These are phyloP conservation scores for Rhizopus stolonifer DNA, from an alignment of 371 early-diverging fungal genomes.

Conservation along the genomic window DNA sequence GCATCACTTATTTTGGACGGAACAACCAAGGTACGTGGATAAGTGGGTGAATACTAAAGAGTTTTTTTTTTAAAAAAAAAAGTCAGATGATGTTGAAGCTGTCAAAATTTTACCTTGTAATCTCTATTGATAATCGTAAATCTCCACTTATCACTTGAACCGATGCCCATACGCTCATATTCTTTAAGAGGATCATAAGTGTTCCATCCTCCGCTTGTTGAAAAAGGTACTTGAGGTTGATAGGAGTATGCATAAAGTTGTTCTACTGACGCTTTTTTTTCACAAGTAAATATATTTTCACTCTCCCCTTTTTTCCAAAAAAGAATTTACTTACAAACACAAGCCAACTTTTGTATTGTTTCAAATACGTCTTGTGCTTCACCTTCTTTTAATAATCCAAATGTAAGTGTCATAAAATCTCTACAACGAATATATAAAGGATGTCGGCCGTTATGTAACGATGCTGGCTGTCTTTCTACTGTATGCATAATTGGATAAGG, in stretches of 20 bases:
- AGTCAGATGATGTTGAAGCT: too few relatives aligned
- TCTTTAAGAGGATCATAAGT: slow-evolving; percentile 79
- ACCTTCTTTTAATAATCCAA: slow-evolving; percentile 67
- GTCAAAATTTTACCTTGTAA: slow-evolving; percentile 75
- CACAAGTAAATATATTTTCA: neutral
- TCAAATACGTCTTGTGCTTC: slow-evolving; percentile 80
- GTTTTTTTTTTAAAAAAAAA: neutral
- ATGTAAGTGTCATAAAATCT: slow-evolving; percentile 74
- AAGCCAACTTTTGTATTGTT: slow-evolving; percentile 71
- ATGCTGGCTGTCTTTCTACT: slow-evolving; percentile 68
- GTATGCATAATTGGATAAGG: slow-evolving; percentile 85
- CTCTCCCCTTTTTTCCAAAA: slow-evolving; percentile 4
- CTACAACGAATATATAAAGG: slow-evolving; percentile 73
- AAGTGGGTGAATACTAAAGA: slow-evolving; percentile 81
- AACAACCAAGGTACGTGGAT: slow-evolving; percentile 83
- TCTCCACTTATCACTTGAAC: slow-evolving; percentile 73
- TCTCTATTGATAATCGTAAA: slow-evolving; percentile 73
- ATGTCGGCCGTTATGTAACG: slow-evolving; percentile 47
- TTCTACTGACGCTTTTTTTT: slow-evolving; percentile 56
- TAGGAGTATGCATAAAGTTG: slow-evolving; percentile 84
- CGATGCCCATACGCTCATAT: slow-evolving; percentile 87
- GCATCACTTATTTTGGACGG: slow-evolving; percentile 90
- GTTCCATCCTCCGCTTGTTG: slow-evolving; percentile 63
- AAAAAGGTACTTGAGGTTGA: slow-evolving; percentile 54
- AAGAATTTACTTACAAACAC: slow-evolving; percentile 48